Evolutionary conservation across 2,329 filamentous ascomycete genomes (phyloP).

Genomic region (Pseudocercospora musae): DNA sequence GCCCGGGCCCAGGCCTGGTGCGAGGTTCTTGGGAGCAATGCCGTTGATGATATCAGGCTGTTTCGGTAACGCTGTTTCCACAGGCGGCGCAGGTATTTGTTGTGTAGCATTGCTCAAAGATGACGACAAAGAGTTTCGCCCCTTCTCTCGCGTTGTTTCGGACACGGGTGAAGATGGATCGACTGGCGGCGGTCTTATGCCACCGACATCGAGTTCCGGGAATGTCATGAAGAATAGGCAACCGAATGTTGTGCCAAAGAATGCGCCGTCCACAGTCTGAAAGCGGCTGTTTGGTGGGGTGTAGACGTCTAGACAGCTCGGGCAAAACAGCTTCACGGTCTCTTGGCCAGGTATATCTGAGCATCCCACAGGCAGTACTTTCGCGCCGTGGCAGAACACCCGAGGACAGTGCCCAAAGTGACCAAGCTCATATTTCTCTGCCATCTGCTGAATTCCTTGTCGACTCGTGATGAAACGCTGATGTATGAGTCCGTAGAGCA

Average conservation of each 20-base stretch:
- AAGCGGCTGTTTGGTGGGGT: conserved; percentile 96
- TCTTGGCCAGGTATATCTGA: conserved; percentile 95
- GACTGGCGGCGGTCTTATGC: conserved; percentile 22
- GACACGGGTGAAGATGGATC: conserved; percentile 12
- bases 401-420: conserved; percentile 97
- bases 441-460: conserved; percentile 97
- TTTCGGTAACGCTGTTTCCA: conserved; percentile 33
- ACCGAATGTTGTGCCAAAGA: conserved; percentile 96
- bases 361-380: conserved; percentile 87
- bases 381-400: conserved; percentile 83
- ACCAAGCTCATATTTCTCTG: conserved; percentile 95
- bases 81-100: conserved; percentile 26
- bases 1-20: conserved; percentile 74
- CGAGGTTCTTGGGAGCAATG: conserved; percentile 80
- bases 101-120: conserved; percentile 26
- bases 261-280: conserved; percentile 94
- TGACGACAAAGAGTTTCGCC: conserved; percentile 29
- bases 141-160: conserved; percentile 23
- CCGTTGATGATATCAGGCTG: conserved; percentile 70
- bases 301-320: conserved; percentile 93
- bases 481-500: conserved; percentile 96
- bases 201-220: conserved; percentile 81
- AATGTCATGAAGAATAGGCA: conserved; percentile 98
- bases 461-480: conserved; percentile 97
- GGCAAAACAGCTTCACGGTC: conserved; percentile 97